Conservation (phyloP, 805 yeast species). For the Schwanniomyces pseudopolymorphus region DNA sequence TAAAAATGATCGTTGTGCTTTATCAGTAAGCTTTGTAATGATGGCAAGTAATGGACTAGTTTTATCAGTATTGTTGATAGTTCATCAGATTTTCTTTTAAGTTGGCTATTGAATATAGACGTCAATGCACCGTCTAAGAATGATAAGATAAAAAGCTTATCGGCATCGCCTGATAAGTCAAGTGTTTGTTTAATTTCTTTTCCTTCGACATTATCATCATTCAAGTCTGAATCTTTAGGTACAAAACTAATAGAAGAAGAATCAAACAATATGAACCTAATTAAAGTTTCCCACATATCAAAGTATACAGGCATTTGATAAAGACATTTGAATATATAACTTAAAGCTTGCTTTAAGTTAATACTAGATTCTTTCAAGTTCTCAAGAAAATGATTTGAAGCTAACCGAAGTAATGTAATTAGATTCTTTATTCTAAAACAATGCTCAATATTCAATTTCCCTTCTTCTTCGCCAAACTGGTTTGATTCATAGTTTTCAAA, state of each 20-base stretch:
- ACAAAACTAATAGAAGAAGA: slow-evolving; percentile 30
- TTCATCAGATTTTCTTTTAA: slow-evolving; percentile 10
- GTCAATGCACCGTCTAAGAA: slow-evolving; percentile 42
- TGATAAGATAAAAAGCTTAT: slow-evolving; percentile 27
- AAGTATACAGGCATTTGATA: slow-evolving; percentile 32
- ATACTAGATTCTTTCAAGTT: slow-evolving; percentile 1
- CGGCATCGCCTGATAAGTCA: slow-evolving; percentile 21
- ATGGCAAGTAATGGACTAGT: slow-evolving; percentile 22
- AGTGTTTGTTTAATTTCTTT: slow-evolving; percentile 29
- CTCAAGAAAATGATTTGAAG: slow-evolving; percentile 2
- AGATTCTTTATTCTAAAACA: slow-evolving; percentile 21
- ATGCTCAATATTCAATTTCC: slow-evolving; percentile 16
- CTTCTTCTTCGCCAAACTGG: slow-evolving; percentile 21
- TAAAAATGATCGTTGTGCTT: slow-evolving; percentile 15
- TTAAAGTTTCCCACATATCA: slow-evolving; percentile 36
- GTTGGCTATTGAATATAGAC: slow-evolving; percentile 25
- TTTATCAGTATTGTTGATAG: slow-evolving; percentile 17
- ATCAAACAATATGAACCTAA: slow-evolving; percentile 46
- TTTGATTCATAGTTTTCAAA: slow-evolving; percentile 26
- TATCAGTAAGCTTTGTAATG: slow-evolving; percentile 21
- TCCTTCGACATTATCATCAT: slow-evolving; percentile 19
- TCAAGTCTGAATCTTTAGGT: slow-evolving; percentile 8
- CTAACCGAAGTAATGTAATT: slow-evolving; percentile 12
- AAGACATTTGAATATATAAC: slow-evolving; percentile 29
- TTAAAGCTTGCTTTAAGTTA: neutral